A percentile compares a stretch with the other conserved stretches of the same genome.
Evolutionary conservation across 2,329 filamentous ascomycete species (phyloP).

Genomic region (Epichloe festucae): DNA sequence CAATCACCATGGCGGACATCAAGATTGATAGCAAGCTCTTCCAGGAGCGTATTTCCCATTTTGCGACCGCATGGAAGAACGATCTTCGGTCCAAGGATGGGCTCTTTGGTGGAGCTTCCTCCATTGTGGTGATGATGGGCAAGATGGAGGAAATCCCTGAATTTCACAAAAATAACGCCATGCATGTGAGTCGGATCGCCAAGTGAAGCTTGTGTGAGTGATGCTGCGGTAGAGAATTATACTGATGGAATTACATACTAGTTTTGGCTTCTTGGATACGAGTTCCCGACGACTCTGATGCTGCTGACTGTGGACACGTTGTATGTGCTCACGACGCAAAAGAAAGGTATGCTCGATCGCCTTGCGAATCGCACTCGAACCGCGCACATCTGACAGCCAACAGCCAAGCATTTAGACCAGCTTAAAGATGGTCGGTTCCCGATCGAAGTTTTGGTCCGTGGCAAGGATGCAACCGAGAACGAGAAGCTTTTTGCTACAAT

Average conservation of each 20-base stretch:
- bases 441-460: conserved; percentile 80
- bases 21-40: conserved; percentile 90
- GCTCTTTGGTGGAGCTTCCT: conserved; percentile 74
- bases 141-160: conserved; percentile 81
- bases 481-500: conserved; percentile 80
- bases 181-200: conserved; percentile 55
- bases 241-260: conserved; percentile 23
- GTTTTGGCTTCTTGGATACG: conserved; percentile 98
- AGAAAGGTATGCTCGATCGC: conserved; percentile 52
- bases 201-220: neutral
- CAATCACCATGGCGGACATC: conserved; percentile 59
- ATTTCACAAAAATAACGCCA: conserved; percentile 91
- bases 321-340: conserved; percentile 92
- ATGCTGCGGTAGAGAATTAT: neutral
- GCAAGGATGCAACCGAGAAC: conserved; percentile 85
- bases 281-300: conserved; percentile 93
- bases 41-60: conserved; percentile 79
- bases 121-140: conserved; percentile 83
- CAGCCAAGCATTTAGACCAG: conserved; percentile 84
- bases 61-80: conserved; percentile 87
- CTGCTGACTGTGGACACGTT: conserved; percentile 78
- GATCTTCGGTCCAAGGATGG: conserved; percentile 82
- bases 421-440: conserved; percentile 87
- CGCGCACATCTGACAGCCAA: conserved; percentile 17
- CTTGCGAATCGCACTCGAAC: neutral